A percentile compares a stretch with the other conserved stretches of the same genome.
Evolutionary conservation across 2,329 filamentous ascomycete genomes (phyloP).

Genomic region (Trichoderma afroharzianum): DNA sequence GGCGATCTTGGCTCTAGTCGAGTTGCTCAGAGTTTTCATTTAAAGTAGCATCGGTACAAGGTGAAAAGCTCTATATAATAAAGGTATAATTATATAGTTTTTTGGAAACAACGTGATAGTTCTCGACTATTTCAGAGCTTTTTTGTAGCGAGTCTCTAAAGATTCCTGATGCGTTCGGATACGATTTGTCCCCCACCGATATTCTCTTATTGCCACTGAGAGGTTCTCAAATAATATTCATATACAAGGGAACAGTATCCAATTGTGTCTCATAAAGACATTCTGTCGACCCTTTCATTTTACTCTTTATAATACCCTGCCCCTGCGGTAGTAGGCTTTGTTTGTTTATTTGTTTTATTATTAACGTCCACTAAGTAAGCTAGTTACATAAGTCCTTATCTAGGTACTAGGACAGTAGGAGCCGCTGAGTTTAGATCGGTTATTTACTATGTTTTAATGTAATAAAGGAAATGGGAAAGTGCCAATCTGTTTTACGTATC

Average conservation of each 20-base stretch:
- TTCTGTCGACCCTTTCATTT: background rate
- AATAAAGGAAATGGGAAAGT: too few relatives aligned
- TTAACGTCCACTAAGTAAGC: too few relatives aligned
- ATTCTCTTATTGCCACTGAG: background rate
- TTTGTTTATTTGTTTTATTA: too few relatives aligned
- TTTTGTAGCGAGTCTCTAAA: background rate
- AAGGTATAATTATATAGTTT: background rate
- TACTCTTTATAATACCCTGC: background rate
- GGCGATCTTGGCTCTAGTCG: conserved; percentile 1
- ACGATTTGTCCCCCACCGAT: background rate
- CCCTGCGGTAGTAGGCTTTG: background rate
- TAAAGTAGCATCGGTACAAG: background rate
- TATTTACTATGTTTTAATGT: too few relatives aligned
- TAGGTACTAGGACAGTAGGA: too few relatives aligned
- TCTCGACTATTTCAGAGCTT: background rate
- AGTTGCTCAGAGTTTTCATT: background rate
- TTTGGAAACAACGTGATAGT: background rate
- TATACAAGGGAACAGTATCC: background rate
- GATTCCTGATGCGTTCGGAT: background rate
- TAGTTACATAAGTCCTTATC: too few relatives aligned
- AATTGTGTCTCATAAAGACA: background rate
- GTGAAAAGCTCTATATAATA: background rate
- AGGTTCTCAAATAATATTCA: background rate
- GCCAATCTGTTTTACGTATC: too few relatives aligned
- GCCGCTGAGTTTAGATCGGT: too few relatives aligned